phyloP scores from a whole-genome alignment of 495 filamentous ascomycete genomes.

The Neurospora sp. region DNA sequence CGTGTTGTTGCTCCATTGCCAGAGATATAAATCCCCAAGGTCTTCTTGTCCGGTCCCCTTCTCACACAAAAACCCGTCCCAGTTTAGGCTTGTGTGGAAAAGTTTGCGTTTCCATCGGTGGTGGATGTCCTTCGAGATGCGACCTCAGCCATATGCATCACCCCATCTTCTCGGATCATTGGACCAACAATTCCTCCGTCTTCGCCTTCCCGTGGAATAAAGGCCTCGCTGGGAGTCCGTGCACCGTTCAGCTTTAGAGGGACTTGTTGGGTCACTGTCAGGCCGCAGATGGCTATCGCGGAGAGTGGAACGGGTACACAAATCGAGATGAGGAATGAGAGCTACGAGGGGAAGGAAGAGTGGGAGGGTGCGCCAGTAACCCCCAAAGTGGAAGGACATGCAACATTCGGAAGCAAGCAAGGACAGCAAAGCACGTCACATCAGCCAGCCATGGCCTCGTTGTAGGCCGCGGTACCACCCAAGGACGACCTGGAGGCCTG shows the following conservation, averaged over 20 bases:
- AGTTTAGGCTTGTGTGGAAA: not conserved
- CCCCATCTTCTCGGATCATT: not conserved
- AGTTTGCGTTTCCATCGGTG: not conserved
- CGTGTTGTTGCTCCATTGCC: conserved; percentile 11
- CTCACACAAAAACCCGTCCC: not conserved
- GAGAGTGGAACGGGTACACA: conserved; percentile 4
- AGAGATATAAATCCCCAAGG: conserved; percentile 14
- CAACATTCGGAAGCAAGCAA: conserved; percentile 3
- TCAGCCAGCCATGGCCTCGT: conserved; percentile 1
- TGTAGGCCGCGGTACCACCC: not conserved
- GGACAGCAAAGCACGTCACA: conserved; percentile 15
- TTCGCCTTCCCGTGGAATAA: not conserved
- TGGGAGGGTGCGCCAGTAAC: conserved; percentile 2
- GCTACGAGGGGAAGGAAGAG: conserved; percentile 4
- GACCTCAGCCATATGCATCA: not conserved
- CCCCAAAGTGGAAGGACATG: conserved; percentile 3
- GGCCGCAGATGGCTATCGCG: conserved; percentile 20
- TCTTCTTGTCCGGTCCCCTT: conserved; percentile 1
- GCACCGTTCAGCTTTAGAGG: conserved; percentile 2
- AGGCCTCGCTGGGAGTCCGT: not conserved
- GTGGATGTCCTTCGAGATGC: not conserved
- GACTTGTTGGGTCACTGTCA: conserved; percentile 9
- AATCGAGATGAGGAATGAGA: conserved; percentile 9
- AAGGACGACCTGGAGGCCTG: not conserved
- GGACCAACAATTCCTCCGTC: not conserved